Evolutionary conservation across 345 rosid species (phyloP).

Genomic region (Ceriops decandra): DNA sequence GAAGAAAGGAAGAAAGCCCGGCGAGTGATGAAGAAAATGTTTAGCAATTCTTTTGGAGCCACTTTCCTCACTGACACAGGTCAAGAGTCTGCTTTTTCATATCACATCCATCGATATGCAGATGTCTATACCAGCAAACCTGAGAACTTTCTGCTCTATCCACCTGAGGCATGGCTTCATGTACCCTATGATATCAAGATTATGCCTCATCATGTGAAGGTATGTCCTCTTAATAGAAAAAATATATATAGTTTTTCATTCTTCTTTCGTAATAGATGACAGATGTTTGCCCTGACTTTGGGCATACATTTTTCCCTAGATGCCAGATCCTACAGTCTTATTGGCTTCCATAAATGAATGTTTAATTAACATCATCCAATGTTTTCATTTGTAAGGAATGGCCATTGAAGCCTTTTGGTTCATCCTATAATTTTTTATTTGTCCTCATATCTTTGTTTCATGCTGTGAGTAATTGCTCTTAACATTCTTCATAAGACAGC

Average conservation of each 20-base stretch:
- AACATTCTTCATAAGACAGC: too few relatives aligned
- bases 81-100: conserved; percentile 93
- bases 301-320: too few relatives aligned
- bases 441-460: too few relatives aligned
- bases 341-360: too few relatives aligned
- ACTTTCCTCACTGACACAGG: conserved; percentile 87
- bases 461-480: too few relatives aligned
- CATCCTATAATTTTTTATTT: too few relatives aligned
- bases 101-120: conserved; percentile 92
- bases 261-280: not conserved
- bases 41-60: conserved; percentile 92
- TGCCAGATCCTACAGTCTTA: too few relatives aligned
- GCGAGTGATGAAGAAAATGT: conserved; percentile 70
- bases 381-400: too few relatives aligned
- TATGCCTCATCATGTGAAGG: conserved; percentile 99
- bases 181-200: conserved; percentile 83
- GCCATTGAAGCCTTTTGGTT: too few relatives aligned
- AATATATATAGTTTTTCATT: not conserved
- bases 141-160: conserved; percentile 74
- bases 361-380: too few relatives aligned
- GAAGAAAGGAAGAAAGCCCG: conserved; percentile 71
- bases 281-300: not conserved
- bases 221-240: conserved; percentile 19
- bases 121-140: conserved; percentile 92
- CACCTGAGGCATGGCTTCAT: conserved; percentile 95